Percentiles rank a stretch among this genome's conserved stretches.
phyloP scores from a whole-genome alignment of 192 early-diverging fungal species.

The Gryganskiella cystojenkinii region DNA sequence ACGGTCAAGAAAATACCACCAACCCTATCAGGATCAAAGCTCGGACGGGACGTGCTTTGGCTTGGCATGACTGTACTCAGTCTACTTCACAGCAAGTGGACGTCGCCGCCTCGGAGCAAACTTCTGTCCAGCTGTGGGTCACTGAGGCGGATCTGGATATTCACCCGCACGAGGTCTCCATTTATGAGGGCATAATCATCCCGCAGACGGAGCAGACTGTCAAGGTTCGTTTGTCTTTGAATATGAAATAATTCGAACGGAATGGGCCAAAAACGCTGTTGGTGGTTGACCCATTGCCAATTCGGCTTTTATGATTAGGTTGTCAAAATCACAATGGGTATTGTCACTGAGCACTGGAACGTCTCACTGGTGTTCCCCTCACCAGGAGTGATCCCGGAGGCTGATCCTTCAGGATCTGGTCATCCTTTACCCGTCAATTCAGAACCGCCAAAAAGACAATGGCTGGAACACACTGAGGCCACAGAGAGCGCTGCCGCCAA shows the following conservation, averaged over 20 bases:
- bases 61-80: constrained; percentile 45
- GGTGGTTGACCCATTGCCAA: no score
- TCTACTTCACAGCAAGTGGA: constrained; percentile 7
- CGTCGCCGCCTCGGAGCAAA: constrained; percentile 16
- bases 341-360: constrained; percentile 58
- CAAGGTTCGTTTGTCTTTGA: constrained; percentile 59
- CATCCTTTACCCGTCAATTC: constrained; percentile 13
- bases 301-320: constrained; percentile 41
- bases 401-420: constrained; percentile 10
- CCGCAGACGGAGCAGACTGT: constrained; percentile 68
- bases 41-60: constrained; percentile 22
- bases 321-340: constrained; percentile 53
- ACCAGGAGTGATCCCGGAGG: constrained; percentile 36
- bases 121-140: constrained; percentile 32
- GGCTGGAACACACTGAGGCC: constrained; percentile 18
- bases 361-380: constrained; percentile 56
- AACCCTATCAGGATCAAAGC: constrained; percentile 18
- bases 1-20: neutral
- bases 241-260: constrained; percentile 11
- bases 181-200: constrained; percentile 66
- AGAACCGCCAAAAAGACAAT: constrained; percentile 15
- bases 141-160: constrained; percentile 61
- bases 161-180: constrained; percentile 57
- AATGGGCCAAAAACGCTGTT: no score
- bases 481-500: constrained; percentile 9